Conservation (phyloP, 2,329 filamentous ascomycete genomes). For the Neonectria ditissima region DNA sequence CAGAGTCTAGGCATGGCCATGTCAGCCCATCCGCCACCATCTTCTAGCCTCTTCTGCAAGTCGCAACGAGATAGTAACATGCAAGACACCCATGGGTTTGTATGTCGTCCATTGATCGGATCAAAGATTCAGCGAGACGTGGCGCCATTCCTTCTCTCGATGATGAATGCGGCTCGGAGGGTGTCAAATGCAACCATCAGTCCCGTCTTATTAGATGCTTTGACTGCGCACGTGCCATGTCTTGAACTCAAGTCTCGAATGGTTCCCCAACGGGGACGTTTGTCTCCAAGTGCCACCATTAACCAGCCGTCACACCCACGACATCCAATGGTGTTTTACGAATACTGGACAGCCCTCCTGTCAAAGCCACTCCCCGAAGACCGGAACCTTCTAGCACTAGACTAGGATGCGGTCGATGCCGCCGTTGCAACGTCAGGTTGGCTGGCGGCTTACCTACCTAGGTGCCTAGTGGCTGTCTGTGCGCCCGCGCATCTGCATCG, state of each 20-base stretch:
- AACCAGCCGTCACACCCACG: background rate
- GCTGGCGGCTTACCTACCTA: slow-evolving; percentile 12
- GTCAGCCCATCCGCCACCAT: slow-evolving; percentile 18
- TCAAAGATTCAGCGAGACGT: background rate
- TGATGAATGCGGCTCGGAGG: slow-evolving; percentile 18
- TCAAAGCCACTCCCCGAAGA: slow-evolving; percentile 31
- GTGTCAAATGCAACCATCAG: slow-evolving; percentile 9
- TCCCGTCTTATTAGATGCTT: slow-evolving; percentile 10
- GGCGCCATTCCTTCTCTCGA: background rate
- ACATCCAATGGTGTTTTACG: background rate
- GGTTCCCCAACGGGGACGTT: slow-evolving; percentile 14
- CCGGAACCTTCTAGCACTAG: slow-evolving; percentile 38
- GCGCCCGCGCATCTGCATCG: slow-evolving; percentile 23
- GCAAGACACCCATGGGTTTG: background rate
- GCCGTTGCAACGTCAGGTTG: slow-evolving; percentile 33
- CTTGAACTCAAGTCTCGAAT: background rate
- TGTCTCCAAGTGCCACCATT: slow-evolving; percentile 14
- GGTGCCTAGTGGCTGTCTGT: slow-evolving; percentile 24
- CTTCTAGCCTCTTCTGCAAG: background rate
- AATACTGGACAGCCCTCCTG: background rate
- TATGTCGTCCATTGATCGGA: no score
- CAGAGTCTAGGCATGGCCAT: slow-evolving; percentile 11
- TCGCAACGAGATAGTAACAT: background rate
- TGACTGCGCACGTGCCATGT: slow-evolving; percentile 1
- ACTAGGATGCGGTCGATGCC: slow-evolving; percentile 14